Percentiles rank a stretch among this genome's conserved stretches.
These are phyloP conservation scores for Dioszegia crocea DNA, from an alignment of 768 basidiomycete genomes.

Conservation along the genomic window DNA sequence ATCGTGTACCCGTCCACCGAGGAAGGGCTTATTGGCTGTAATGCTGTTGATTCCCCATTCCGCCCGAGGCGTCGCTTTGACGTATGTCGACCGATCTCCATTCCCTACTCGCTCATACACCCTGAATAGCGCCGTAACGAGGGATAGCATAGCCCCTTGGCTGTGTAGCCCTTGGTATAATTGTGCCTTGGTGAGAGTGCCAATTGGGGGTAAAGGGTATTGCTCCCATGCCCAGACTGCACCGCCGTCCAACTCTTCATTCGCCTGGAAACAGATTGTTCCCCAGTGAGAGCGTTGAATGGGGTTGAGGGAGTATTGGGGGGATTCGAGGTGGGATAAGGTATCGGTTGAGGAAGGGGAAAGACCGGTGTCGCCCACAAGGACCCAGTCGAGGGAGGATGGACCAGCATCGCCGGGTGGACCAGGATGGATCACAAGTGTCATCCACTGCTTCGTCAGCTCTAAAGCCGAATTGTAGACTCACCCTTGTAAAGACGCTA, in stretches of 20 bases:
- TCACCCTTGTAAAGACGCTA: conserved; percentile 28
- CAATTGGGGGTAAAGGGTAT: conserved; percentile 26
- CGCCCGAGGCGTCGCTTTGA: neutral
- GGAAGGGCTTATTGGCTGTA: conserved; percentile 12
- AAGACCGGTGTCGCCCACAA: conserved; percentile 37
- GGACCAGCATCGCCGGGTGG: conserved; percentile 45
- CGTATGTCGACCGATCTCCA: neutral
- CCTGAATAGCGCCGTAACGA: conserved; percentile 32
- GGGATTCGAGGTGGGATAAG: conserved; percentile 15
- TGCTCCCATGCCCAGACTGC: conserved; percentile 46
- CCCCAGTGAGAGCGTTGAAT: conserved; percentile 37
- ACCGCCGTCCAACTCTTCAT: conserved; percentile 41
- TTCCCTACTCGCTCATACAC: conserved; percentile 16
- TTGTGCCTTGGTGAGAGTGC: conserved; percentile 32
- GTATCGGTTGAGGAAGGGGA: conserved; percentile 20
- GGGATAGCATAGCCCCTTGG: conserved; percentile 24
- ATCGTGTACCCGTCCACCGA: conserved; percentile 28
- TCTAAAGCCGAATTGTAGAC: conserved; percentile 3
- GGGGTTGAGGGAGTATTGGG: neutral
- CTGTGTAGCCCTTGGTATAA: conserved; percentile 38
- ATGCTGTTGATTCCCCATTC: conserved; percentile 23
- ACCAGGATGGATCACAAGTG: conserved; percentile 42
- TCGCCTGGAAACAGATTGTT: conserved; percentile 40
- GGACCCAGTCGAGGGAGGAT: conserved; percentile 43
- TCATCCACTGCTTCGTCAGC: conserved; percentile 34